phyloP scores from a whole-genome alignment of 768 basidiomycete species.

The Gloeophyllum trabeum region DNA sequence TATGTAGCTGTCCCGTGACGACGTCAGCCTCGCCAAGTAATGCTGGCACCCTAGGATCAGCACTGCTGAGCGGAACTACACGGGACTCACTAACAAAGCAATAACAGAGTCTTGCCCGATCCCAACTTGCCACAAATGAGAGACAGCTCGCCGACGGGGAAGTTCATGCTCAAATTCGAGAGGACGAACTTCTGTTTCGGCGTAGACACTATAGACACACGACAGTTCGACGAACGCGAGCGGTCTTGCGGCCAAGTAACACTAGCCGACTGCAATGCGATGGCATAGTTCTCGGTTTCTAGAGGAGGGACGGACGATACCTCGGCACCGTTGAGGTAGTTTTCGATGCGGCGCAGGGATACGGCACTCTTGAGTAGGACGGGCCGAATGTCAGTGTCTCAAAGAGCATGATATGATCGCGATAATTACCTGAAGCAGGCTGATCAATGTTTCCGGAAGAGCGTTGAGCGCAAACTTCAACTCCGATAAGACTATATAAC shows the following conservation, averaged over 20 bases:
- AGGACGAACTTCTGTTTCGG: conserved; percentile 74
- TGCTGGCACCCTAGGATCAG: conserved; percentile 23
- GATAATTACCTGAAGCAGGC: conserved; percentile 60
- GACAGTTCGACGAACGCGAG: conserved; percentile 26
- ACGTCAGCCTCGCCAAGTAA: conserved; percentile 86
- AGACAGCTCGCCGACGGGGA: conserved; percentile 71
- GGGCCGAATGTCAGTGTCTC: conserved; percentile 1
- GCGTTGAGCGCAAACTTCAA: conserved; percentile 84
- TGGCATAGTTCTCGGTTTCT: conserved; percentile 40
- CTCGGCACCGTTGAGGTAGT: conserved; percentile 71
- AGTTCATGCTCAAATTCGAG: conserved; percentile 64
- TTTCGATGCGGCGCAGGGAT: conserved; percentile 84
- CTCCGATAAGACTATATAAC: conserved; percentile 61
- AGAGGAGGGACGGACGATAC: conserved; percentile 52
- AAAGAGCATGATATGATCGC: background rate
- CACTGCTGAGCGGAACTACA: background rate
- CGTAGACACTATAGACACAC: conserved; percentile 52
- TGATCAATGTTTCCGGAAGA: conserved; percentile 86
- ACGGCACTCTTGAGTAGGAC: conserved; percentile 46
- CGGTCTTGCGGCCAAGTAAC: conserved; percentile 87
- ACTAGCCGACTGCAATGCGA: conserved; percentile 77
- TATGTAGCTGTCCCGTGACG: conserved; percentile 70
- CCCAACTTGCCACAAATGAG: conserved; percentile 89
- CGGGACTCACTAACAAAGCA: conserved; percentile 38
- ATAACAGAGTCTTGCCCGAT: conserved; percentile 77